Evolutionary conservation across 306 rosid species (phyloP).

Genomic region (Abrus precatorius): DNA sequence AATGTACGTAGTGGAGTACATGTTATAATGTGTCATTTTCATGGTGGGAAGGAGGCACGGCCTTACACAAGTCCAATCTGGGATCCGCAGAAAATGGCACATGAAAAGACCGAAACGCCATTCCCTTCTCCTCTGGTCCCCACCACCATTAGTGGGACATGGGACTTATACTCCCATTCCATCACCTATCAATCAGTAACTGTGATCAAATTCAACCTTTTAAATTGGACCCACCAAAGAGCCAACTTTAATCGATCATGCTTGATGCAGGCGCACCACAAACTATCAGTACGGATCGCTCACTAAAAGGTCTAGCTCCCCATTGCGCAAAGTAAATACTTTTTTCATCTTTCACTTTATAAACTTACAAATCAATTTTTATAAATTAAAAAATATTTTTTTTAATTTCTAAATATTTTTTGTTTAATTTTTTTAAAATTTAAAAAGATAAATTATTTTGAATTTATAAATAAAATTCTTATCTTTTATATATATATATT

Average conservation of each 20-base stretch:
- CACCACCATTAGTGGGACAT: slow-evolving; percentile 42
- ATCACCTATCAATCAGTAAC: slow-evolving; percentile 39
- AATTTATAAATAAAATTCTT: no score
- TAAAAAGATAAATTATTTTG: no score
- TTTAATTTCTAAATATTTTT: no score
- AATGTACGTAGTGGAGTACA: slow-evolving; percentile 36
- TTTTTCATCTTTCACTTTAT: background rate
- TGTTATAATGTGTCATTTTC: slow-evolving; percentile 16
- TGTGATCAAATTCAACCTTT: slow-evolving; percentile 34
- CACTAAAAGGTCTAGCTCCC: slow-evolving; percentile 6
- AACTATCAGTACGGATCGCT: slow-evolving; percentile 46
- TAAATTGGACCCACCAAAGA: slow-evolving; percentile 43
- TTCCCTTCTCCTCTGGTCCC: background rate
- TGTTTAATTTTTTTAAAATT: no score
- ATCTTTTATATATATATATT: no score
- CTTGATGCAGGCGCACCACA: slow-evolving; percentile 49
- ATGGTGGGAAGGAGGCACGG: slow-evolving; percentile 3
- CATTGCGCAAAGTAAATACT: background rate
- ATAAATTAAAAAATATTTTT: no score
- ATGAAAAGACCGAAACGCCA: slow-evolving; percentile 7
- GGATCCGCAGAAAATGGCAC: background rate
- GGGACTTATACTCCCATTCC: slow-evolving; percentile 34
- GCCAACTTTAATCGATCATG: slow-evolving; percentile 33
- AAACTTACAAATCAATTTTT: background rate
- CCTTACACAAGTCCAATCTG: background rate